Percentiles rank a stretch among this genome's conserved stretches.
phyloP scores from a whole-genome alignment of 2,329 filamentous ascomycete species.

The Trichophyton benhamiae region DNA sequence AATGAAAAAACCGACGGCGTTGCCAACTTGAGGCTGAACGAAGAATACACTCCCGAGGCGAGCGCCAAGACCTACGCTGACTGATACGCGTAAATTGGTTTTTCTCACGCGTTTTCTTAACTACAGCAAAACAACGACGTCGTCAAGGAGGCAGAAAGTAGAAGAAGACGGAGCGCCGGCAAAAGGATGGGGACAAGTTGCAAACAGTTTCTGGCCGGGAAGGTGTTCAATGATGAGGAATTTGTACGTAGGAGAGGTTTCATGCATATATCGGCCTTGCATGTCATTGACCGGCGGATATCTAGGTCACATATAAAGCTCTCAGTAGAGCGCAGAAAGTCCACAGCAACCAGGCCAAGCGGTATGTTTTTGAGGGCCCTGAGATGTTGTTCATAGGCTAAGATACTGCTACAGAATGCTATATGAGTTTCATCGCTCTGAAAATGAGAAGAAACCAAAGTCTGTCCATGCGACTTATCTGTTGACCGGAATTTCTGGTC shows the following conservation, averaged over 20 bases:
- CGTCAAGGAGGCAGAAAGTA: neutral
- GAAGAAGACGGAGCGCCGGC: neutral
- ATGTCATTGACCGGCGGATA: constrained; percentile 11
- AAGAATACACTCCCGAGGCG: neutral
- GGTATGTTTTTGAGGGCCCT: constrained; percentile 42
- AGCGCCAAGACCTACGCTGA: constrained; percentile 29
- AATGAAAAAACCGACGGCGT: neutral
- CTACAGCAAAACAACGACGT: neutral
- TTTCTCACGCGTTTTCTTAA: constrained; percentile 22
- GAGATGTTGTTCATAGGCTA: neutral
- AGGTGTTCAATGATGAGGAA: constrained; percentile 62
- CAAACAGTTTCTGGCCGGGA: constrained; percentile 59
- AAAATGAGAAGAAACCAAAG: constrained; percentile 61
- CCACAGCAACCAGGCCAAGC: constrained; percentile 77
- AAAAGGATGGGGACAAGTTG: constrained; percentile 41
- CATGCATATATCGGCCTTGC: neutral
- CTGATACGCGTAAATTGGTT: constrained; percentile 31
- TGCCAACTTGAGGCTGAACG: neutral
- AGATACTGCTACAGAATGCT: constrained; percentile 51
- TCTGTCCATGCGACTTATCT: constrained; percentile 89
- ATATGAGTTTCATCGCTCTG: constrained; percentile 67
- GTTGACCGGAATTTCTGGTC: constrained; percentile 55
- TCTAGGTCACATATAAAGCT: constrained; percentile 72
- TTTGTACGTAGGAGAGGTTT: constrained; percentile 41
- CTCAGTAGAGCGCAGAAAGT: constrained; percentile 72